A percentile compares a stretch with the other conserved stretches of the same genome.
Conservation (phyloP, 805 yeast species). For the Pichia cabralensis region DNA sequence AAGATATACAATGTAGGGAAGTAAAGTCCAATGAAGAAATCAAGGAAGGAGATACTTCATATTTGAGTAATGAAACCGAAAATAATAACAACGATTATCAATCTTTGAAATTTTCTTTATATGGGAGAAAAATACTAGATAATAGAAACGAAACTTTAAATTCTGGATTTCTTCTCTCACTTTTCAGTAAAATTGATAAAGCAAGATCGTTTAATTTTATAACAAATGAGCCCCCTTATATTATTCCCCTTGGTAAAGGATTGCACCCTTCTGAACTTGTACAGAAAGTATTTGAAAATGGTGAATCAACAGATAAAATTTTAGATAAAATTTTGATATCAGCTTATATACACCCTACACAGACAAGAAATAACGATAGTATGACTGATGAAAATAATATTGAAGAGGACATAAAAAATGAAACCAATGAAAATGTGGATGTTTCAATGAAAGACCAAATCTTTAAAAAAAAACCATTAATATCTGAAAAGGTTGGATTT, state of each 20-base stretch:
- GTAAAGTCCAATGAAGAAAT: no score
- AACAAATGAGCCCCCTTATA: constrained; percentile 23
- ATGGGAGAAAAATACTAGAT: constrained; percentile 6
- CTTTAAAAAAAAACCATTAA: no score
- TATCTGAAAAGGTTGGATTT: no score
- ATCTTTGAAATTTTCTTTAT: no score
- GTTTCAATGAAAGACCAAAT: no score
- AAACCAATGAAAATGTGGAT: no score
- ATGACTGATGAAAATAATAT: neutral
- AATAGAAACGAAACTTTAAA: constrained; percentile 13
- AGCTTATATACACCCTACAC: constrained; percentile 5
- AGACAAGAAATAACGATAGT: neutral
- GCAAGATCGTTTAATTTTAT: constrained; percentile 22
- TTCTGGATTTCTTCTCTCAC: constrained; percentile 8
- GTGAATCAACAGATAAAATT: constrained; percentile 8
- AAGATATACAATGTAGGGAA: no score
- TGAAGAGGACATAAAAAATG: neutral
- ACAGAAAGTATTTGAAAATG: constrained; percentile 13
- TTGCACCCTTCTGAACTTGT: constrained; percentile 25
- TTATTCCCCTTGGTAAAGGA: constrained; percentile 19
- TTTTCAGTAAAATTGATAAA: constrained; percentile 14
- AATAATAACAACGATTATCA: no score
- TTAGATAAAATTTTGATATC: constrained; percentile 3
- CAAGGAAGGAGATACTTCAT: no score
- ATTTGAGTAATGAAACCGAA: no score